These are phyloP conservation scores for Xylariaceae sp. DNA, from an alignment of 2,329 filamentous ascomycete genomes.

Conservation along the genomic window DNA sequence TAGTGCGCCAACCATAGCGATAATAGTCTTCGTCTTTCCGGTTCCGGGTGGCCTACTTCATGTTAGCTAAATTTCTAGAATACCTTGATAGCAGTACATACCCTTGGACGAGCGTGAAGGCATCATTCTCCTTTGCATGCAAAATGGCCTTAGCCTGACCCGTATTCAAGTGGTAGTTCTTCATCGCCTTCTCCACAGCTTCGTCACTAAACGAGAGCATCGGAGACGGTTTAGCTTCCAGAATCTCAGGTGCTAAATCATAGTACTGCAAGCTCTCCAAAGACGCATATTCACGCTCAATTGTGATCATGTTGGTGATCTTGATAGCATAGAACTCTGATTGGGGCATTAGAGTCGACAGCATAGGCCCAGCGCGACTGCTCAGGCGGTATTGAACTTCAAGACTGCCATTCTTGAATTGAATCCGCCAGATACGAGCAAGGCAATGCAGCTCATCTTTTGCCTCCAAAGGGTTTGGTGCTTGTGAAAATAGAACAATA, in stretches of 20 bases:
- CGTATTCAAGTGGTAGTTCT: constrained; percentile 82
- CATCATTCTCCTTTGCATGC: constrained; percentile 93
- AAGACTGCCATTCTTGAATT: constrained; percentile 78
- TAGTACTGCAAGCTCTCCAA: constrained; percentile 93
- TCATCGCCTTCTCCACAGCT: constrained; percentile 70
- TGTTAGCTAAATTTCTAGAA: constrained; percentile 39
- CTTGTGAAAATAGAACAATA: constrained; percentile 83
- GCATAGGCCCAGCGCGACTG: constrained; percentile 67
- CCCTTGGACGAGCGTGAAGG: constrained; percentile 95
- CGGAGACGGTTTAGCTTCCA: constrained; percentile 87
- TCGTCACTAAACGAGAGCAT: constrained; percentile 82
- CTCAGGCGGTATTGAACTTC: constrained; percentile 89
- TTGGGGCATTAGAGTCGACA: constrained; percentile 71
- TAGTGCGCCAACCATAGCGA: constrained; percentile 91
- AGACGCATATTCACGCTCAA: constrained; percentile 94
- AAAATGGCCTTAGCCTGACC: constrained; percentile 92
- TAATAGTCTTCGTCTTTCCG: constrained; percentile 97
- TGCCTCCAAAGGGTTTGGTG: constrained; percentile 71
- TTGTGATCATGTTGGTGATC: constrained; percentile 89
- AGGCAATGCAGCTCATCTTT: constrained; percentile 78
- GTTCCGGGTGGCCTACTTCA: constrained; percentile 80
- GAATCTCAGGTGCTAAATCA: constrained; percentile 91
- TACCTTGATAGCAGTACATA: constrained; percentile 49
- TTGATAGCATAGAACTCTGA: constrained; percentile 77
- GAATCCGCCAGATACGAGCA: constrained; percentile 80